Percentiles rank a stretch among this genome's conserved stretches.
Conservation (phyloP, 108 stramenopile species). For the Nitzschia sp. region DNA sequence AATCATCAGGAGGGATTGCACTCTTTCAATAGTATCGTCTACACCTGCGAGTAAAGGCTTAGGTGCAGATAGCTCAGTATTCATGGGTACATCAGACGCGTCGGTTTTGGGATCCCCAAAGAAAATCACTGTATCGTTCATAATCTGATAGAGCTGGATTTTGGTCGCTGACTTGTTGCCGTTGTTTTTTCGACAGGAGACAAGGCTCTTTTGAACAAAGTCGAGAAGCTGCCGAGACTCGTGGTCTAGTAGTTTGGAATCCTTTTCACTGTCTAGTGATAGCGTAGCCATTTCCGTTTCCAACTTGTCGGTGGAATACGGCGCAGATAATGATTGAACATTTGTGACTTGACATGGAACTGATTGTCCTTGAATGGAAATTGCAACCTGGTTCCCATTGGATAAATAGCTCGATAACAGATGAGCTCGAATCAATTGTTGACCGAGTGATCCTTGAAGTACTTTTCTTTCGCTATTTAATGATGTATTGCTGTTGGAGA, state of each 20-base stretch:
- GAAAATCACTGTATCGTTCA: conserved; percentile 13
- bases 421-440: conserved; percentile 22
- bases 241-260: background rate
- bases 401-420: background rate
- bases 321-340: background rate
- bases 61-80: background rate
- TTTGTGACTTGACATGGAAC: conserved; percentile 2
- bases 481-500: background rate
- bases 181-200: background rate
- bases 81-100: background rate
- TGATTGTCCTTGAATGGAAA: conserved; percentile 21
- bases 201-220: conserved; percentile 5
- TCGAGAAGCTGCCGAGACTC: background rate
- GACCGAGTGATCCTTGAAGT: conserved; percentile 8
- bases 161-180: background rate
- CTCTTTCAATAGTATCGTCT: conserved; percentile 49
- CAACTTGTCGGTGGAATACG: background rate
- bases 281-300: background rate
- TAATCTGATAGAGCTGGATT: conserved; percentile 13
- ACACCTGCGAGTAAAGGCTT: conserved; percentile 59
- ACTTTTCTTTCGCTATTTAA: background rate
- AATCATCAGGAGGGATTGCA: conserved; percentile 50
- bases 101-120: conserved; percentile 1
- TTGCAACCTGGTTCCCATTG: background rate
- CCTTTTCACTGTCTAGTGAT: background rate